phyloP scores from a whole-genome alignment of 306 rosid genomes.

The Lupinus albus region DNA sequence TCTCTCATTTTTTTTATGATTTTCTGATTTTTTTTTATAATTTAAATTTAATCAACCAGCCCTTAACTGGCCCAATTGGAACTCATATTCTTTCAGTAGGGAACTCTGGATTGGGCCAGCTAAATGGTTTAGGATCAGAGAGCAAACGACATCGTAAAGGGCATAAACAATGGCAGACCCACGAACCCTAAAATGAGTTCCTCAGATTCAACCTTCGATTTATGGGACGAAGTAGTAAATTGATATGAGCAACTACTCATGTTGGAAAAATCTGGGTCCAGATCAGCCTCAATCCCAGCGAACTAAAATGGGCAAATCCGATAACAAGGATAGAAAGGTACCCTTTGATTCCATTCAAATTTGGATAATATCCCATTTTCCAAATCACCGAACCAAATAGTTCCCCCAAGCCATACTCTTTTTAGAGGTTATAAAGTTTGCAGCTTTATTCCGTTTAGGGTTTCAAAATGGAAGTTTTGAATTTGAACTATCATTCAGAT shows the following conservation, averaged over 20 bases:
- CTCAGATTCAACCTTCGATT: slow-evolving; percentile 41
- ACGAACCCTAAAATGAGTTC: slow-evolving; percentile 48
- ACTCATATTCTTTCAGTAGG: not conserved
- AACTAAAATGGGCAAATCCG: slow-evolving; percentile 63
- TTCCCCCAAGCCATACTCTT: slow-evolving; percentile 25
- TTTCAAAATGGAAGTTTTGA: slow-evolving; percentile 35
- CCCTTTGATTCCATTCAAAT: slow-evolving; percentile 33
- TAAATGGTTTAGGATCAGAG: not conserved
- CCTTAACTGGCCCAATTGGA: not conserved
- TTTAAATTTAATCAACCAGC: not conserved
- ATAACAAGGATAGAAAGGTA: slow-evolving; percentile 71
- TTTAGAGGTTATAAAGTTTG: slow-evolving; percentile 33
- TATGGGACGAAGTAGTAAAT: slow-evolving; percentile 34
- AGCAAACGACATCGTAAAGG: slow-evolving; percentile 42
- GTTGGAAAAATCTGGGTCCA: slow-evolving; percentile 50
- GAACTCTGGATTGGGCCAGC: not conserved
- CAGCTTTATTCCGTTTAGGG: slow-evolving; percentile 22
- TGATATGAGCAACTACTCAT: slow-evolving; percentile 51
- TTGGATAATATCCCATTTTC: slow-evolving; percentile 36
- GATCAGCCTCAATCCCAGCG: slow-evolving; percentile 56
- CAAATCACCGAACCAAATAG: slow-evolving; percentile 18
- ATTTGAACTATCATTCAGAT: not conserved
- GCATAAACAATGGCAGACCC: slow-evolving; percentile 4
- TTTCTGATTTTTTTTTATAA: too few relatives aligned
- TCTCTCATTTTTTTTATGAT: not conserved